Conservation (phyloP, 1,284 basidiomycete species). For the Cutaneotrichosporon spelunceum region DNA sequence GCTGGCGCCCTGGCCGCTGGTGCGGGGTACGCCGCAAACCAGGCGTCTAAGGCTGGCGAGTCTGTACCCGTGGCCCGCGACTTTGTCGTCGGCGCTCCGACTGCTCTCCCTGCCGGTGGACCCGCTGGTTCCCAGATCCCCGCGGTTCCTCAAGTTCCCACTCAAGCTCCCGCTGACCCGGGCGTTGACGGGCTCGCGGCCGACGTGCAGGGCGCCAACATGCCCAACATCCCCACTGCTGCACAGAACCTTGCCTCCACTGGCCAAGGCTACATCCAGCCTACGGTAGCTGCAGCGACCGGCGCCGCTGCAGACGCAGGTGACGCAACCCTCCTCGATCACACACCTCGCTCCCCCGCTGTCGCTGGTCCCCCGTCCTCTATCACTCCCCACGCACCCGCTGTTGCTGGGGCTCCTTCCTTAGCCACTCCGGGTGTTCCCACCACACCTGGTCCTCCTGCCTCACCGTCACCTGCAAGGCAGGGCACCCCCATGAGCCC, state of each 20-base stretch:
- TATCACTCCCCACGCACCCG: background rate
- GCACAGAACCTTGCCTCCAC: background rate
- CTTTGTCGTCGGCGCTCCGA: background rate
- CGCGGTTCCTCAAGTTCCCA: background rate
- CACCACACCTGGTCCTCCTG: background rate
- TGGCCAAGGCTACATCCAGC: background rate
- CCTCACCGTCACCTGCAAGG: background rate
- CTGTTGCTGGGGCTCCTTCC: background rate
- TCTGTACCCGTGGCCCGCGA: background rate
- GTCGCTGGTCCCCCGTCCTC: constrained; percentile 2
- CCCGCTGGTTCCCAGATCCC: no score
- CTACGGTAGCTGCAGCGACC: background rate
- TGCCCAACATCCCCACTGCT: background rate
- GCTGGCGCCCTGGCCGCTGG: background rate
- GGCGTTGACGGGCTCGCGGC: background rate
- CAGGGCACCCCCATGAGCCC: constrained; percentile 1
- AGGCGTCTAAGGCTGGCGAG: background rate
- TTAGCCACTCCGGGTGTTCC: background rate
- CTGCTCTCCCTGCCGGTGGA: background rate
- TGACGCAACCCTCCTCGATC: background rate
- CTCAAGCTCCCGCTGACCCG: background rate
- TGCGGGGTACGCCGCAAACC: background rate
- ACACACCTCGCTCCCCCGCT: constrained; percentile 1
- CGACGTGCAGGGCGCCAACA: background rate
- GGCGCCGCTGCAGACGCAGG: constrained; percentile 1